Evolutionary conservation across 2,329 filamentous ascomycete genomes (phyloP).

Genomic region (Exophiala alcalophila): DNA sequence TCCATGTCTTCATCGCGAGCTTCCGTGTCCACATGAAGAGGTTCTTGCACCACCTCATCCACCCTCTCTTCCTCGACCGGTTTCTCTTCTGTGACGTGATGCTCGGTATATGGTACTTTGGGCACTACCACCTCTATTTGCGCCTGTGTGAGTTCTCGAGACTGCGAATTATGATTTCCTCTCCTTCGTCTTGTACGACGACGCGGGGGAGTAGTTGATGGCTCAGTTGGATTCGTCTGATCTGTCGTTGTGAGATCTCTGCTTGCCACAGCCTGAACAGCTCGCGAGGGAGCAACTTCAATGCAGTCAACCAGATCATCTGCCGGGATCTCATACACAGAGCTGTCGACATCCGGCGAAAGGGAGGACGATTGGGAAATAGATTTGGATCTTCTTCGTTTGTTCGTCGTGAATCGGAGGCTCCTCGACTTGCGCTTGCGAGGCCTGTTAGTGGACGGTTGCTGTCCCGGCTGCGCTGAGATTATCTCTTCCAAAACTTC

Average conservation of each 20-base stretch:
- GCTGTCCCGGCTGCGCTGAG: neutral
- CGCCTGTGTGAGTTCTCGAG: neutral
- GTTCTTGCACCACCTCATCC: neutral
- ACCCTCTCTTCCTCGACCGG: neutral
- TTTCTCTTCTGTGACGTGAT: neutral
- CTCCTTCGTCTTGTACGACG: too few species aligned
- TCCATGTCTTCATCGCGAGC: neutral
- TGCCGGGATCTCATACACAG: neutral
- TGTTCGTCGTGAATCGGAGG: constrained; percentile 4
- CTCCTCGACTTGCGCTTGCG: constrained; percentile 22
- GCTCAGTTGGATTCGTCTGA: neutral
- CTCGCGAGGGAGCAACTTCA: constrained; percentile 9
- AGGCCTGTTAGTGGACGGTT: neutral
- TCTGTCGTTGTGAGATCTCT: neutral
- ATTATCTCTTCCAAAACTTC: neutral
- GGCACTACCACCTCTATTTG: constrained; percentile 4
- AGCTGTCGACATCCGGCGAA: constrained; percentile 1
- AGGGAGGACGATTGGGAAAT: constrained; percentile 10
- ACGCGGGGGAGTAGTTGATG: constrained; percentile 7
- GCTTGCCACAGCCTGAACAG: constrained; percentile 1
- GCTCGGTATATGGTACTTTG: too few species aligned
- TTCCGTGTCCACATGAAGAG: neutral
- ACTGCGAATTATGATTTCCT: constrained; percentile 4
- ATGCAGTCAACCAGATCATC: constrained; percentile 18
- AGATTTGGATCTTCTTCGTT: constrained; percentile 14